These are phyloP conservation scores for Bremia lactucae DNA, from an alignment of 352 stramenopile genomes.

Conservation along the genomic window DNA sequence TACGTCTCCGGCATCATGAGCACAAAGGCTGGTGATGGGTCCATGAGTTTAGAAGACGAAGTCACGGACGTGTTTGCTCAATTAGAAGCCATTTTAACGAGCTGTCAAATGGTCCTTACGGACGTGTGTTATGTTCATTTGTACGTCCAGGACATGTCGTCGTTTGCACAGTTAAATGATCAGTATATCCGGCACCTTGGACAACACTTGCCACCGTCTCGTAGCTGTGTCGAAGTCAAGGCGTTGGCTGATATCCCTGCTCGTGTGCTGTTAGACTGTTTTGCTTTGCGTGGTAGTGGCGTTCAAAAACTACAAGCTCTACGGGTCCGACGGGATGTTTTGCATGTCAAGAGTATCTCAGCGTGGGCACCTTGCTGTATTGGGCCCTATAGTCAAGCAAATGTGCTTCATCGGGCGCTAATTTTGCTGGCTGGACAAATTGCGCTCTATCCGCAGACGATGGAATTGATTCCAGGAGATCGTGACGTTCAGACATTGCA, in stretches of 20 bases:
- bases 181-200: slow-evolving; percentile 90
- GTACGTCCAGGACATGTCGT: slow-evolving; percentile 91
- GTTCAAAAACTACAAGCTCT: slow-evolving; percentile 45
- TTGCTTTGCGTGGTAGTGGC: slow-evolving; percentile 71
- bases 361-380: slow-evolving; percentile 97
- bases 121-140: slow-evolving; percentile 95
- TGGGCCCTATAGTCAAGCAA: slow-evolving; percentile 97
- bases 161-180: slow-evolving; percentile 90
- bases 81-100: slow-evolving; percentile 23
- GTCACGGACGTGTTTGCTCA: slow-evolving; percentile 47
- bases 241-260: slow-evolving; percentile 31
- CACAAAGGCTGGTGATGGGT: slow-evolving; percentile 14
- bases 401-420: slow-evolving; percentile 85
- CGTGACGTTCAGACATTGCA: slow-evolving; percentile 35
- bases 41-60: slow-evolving; percentile 46
- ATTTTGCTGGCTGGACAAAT: slow-evolving; percentile 96
- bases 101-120: slow-evolving; percentile 46
- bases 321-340: slow-evolving; percentile 66
- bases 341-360: slow-evolving; percentile 95
- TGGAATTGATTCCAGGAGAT: slow-evolving; percentile 72
- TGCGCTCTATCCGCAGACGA: slow-evolving; percentile 89
- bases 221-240: slow-evolving; percentile 81
- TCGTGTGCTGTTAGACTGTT: slow-evolving; percentile 86
- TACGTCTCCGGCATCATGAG: slow-evolving; percentile 56
- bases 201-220: slow-evolving; percentile 64